These are phyloP conservation scores for Petunia hybrid DNA, from an alignment of 305 asterid species.

Conservation along the genomic window DNA sequence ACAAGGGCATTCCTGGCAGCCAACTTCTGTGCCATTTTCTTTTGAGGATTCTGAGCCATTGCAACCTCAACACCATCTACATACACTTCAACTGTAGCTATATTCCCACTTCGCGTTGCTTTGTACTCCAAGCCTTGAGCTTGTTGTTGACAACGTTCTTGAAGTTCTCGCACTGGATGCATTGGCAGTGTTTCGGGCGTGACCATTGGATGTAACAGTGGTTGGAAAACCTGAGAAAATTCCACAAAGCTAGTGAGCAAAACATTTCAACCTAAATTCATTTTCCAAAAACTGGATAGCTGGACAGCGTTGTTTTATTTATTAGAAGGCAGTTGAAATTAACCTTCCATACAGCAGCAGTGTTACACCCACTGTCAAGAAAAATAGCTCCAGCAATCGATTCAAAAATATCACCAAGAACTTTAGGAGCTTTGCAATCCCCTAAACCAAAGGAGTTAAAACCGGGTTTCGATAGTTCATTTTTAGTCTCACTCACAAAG, in stretches of 20 bases:
- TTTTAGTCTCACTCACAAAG: constrained; percentile 86
- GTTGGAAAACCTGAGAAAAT: constrained; percentile 78
- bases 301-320: neutral
- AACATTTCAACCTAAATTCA: constrained; percentile 31
- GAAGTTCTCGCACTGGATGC: constrained; percentile 99
- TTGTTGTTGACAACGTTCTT: constrained; percentile 96
- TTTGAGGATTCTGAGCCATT: constrained; percentile 85
- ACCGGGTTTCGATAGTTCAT: constrained; percentile 80
- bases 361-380: constrained; percentile 83
- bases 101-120: constrained; percentile 79
- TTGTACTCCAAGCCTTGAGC: constrained; percentile 97
- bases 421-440: constrained; percentile 99
- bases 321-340: constrained; percentile 36
- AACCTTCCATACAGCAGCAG: constrained; percentile 94
- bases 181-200: constrained; percentile 98
- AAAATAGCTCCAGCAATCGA: constrained; percentile 99
- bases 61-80: constrained; percentile 95
- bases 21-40: constrained; percentile 98
- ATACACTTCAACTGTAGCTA: constrained; percentile 94
- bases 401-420: constrained; percentile 97
- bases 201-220: constrained; percentile 94
- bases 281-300: constrained; percentile 34
- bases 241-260: constrained; percentile 31
- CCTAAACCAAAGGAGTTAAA: constrained; percentile 97
- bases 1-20: constrained; percentile 97